Percentiles rank a stretch among this genome's conserved stretches.
These are phyloP conservation scores for Asterochloris sp. DNA, from an alignment of 139 green algal genomes.

Conservation along the genomic window DNA sequence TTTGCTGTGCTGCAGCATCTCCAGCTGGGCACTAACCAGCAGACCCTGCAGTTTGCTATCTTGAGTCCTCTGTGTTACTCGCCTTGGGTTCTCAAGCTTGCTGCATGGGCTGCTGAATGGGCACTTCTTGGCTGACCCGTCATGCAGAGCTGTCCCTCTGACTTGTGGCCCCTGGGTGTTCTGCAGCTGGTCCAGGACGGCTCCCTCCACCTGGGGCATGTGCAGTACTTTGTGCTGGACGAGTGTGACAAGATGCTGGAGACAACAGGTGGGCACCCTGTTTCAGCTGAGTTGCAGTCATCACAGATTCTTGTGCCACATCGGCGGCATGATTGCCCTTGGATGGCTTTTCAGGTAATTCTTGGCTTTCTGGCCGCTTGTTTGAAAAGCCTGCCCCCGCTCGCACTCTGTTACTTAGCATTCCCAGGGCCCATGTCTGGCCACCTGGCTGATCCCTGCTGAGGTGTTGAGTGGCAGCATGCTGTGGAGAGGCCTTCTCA, in stretches of 20 bases:
- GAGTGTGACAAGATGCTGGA: slow-evolving; percentile 99
- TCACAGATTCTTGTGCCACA: not conserved
- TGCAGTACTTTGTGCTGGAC: slow-evolving; percentile 97
- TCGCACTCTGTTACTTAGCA: not conserved
- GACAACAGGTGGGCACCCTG: slow-evolving; percentile 53
- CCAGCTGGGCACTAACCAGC: not conserved
- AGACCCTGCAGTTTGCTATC: not conserved
- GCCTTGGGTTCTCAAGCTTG: not conserved
- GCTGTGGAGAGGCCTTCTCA: not conserved
- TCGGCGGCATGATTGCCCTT: not conserved
- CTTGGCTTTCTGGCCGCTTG: no score
- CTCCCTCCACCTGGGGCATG: slow-evolving; percentile 75
- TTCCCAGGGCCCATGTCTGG: no score
- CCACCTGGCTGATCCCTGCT: no score
- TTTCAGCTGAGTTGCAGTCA: not conserved
- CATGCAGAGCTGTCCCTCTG: not conserved
- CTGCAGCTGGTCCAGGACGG: slow-evolving; percentile 76
- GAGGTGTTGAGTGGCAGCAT: no score
- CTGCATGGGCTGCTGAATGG: not conserved
- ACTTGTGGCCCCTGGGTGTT: not conserved
- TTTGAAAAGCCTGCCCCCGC: not conserved
- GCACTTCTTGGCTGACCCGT: not conserved
- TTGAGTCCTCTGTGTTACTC: not conserved
- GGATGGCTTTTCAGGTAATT: not conserved
- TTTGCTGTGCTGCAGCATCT: not conserved